Base-by-base conservation (phyloP, 805 yeast genomes). In the Candida tammaniensis region DNA sequence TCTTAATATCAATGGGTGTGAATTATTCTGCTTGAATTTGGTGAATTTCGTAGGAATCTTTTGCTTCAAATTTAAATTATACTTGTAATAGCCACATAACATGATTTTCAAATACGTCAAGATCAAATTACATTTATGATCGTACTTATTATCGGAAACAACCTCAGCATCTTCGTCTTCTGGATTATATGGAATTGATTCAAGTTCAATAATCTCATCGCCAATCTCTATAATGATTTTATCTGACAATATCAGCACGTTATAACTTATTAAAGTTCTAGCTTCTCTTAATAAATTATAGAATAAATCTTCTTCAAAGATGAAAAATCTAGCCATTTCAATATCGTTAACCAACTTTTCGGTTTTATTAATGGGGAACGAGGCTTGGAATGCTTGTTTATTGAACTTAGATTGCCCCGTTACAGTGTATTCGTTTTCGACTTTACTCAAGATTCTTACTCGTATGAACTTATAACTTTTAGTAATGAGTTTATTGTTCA, bases 231-330 rank as follows among this genome's bases (percentile, higher is more conserved):
- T 68, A 0, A 73, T 67, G 14, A 89, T 73, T 45, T 78, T 80
- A 40, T 80, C 78, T 33, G 72, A 73, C 19, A 83, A 78, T 12
- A 80, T 72, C 11, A 70, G 68, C 4, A 86, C 91, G 35, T 83
- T 81, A 44, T 80, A 77, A 13, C 87, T 76, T 7, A 81, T 72
- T 38, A 91, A 62, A 5, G 69, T 54, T 19, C 81, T 72, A 1
- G 95, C 86, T 57, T 91, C 98, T 43, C 80, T 76, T 16, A 80
- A 70, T 36, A 91, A 59, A 47, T 82, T 88, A 55, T 76, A 78
- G 62, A 86, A 86, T 35, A 91, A 66, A 55, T 91, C 98, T 50
- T 86, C 93, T 52, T 91, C 98, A 61, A 91, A 91, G 6, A 89
- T 66, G 39, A 77, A 75, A 43, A 74, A 80, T 30, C 96, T 70